phyloP scores from a whole-genome alignment of 2,329 filamentous ascomycete genomes.

The Cladosporium sp. region DNA sequence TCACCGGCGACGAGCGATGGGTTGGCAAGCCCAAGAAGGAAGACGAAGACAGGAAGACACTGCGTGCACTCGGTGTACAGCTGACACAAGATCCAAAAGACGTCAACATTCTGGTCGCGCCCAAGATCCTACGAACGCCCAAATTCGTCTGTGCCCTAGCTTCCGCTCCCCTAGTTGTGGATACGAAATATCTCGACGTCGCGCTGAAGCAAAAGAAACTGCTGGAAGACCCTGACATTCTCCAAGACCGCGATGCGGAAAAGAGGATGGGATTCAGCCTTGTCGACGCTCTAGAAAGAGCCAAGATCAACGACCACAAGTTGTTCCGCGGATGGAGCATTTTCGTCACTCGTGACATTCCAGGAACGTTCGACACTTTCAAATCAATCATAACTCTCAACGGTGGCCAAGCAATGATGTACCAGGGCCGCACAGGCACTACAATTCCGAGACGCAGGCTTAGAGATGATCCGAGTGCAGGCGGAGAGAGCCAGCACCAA shows the following conservation, averaged over 20 bases:
- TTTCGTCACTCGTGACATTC: conserved; percentile 79
- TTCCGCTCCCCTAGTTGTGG: conserved; percentile 74
- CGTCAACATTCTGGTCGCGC: conserved; percentile 86
- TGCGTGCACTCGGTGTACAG: conserved; percentile 82
- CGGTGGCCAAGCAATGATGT: conserved; percentile 78
- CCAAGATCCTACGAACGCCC: conserved; percentile 80
- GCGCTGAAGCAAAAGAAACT: conserved; percentile 67
- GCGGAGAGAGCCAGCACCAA: conserved; percentile 50
- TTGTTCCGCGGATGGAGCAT: conserved; percentile 76
- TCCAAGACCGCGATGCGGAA: conserved; percentile 70
- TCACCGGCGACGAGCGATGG: conserved; percentile 87
- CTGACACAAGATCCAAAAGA: conserved; percentile 73
- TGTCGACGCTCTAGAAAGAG: conserved; percentile 65
- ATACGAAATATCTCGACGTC: conserved; percentile 74
- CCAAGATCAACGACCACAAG: conserved; percentile 72
- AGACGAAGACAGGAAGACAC: conserved; percentile 76
- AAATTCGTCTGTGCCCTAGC: conserved; percentile 92
- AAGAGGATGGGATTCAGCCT: conserved; percentile 69
- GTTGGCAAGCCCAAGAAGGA: conserved; percentile 70
- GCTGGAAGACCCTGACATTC: conserved; percentile 65
- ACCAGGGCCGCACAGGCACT: conserved; percentile 70
- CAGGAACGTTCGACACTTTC: conserved; percentile 81
- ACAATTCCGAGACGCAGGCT: conserved; percentile 48
- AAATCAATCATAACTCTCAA: conserved; percentile 85
- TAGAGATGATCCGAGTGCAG: conserved; percentile 59